Conservation (phyloP, 1,139 yeast species). For the Taphrina communis region DNA sequence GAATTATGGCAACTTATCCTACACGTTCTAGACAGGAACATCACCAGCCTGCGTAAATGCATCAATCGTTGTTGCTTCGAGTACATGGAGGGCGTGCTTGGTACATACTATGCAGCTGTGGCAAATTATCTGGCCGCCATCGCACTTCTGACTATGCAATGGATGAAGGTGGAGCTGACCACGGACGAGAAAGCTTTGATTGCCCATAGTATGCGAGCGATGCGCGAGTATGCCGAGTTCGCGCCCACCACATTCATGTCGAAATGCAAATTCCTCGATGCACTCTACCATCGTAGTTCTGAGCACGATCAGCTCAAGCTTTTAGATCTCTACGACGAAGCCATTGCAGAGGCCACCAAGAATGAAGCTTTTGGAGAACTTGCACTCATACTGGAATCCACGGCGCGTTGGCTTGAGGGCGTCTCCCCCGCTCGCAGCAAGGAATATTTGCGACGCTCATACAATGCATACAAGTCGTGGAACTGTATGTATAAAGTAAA, state of each 20-base stretch:
- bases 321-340: conserved; percentile 12
- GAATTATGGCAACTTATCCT: conserved; percentile 7
- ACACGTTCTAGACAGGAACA: not conserved
- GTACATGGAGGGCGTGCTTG: conserved; percentile 13
- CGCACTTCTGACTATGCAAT: not conserved
- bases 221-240: conserved; percentile 15
- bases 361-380: not conserved
- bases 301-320: conserved; percentile 4
- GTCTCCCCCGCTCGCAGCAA: conserved; percentile 9
- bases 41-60: not conserved
- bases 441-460: not conserved
- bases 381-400: conserved; percentile 12
- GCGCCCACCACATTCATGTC: conserved; percentile 22
- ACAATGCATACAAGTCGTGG: conserved; percentile 4
- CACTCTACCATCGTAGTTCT: not conserved
- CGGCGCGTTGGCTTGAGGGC: conserved; percentile 9
- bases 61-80: conserved; percentile 11
- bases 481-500: conserved; percentile 1
- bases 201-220: not conserved
- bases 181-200: not conserved
- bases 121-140: conserved; percentile 1
- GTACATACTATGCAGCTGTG: conserved; percentile 17
- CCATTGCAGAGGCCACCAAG: not conserved
- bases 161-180: conserved; percentile 2
- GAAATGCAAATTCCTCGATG: conserved; percentile 16